Base-by-base conservation (phyloP, 2,329 filamentous ascomycete species). In the Aspergillus aculeatus region DNA sequence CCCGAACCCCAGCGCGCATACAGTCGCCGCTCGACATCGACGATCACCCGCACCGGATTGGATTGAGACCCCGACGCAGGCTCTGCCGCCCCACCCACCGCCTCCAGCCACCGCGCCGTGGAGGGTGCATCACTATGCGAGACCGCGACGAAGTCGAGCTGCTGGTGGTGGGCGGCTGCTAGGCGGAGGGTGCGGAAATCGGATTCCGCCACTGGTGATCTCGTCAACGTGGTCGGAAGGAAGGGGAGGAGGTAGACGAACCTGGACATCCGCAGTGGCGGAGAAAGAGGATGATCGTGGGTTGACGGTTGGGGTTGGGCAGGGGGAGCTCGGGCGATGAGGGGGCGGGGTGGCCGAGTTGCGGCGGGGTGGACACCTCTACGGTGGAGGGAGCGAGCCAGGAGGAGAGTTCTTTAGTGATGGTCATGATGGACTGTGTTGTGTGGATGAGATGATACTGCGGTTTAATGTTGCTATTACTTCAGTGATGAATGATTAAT, bases 241-340 rank as follows among this genome's bases (percentile, higher is more conserved):
- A 2, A 2, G n/a, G 4, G 5, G 9, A 21, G 29, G 1, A 16
- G 48, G 26, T 5, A 29, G 9, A 6, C 38, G n/a, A 4, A 58
- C 56, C 21, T 16, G 56, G 56, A 58, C 56, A 58, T 23, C 56
- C 56, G 31, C 56, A 58, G 26, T 58, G 56, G 16, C 56, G 29
- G 12, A 58, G 56, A 19, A 58, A 58, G 1, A 50, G 14, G 4
- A 58, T 11, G 11, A 58, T 29, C 12, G 50, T 52, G 5, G 53
- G 53, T 9, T 24, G 44, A 44, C 50, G 26, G 50, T 52, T 53
- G 23, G 38, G 5, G 29, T 14, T 50, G n/a, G 56, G 56, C 21
- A 54, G 19, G 26, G 38, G 26, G 14, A 58, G 56, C n/a, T 47
- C n/a, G 12, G 56, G 26, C 21, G 31, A 48, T 5, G 41, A 24